Evolutionary conservation across 139 green algal genomes (phyloP), one percentile per base, ranked within the genome.

Genomic region (Micractinium conductrix): DNA sequence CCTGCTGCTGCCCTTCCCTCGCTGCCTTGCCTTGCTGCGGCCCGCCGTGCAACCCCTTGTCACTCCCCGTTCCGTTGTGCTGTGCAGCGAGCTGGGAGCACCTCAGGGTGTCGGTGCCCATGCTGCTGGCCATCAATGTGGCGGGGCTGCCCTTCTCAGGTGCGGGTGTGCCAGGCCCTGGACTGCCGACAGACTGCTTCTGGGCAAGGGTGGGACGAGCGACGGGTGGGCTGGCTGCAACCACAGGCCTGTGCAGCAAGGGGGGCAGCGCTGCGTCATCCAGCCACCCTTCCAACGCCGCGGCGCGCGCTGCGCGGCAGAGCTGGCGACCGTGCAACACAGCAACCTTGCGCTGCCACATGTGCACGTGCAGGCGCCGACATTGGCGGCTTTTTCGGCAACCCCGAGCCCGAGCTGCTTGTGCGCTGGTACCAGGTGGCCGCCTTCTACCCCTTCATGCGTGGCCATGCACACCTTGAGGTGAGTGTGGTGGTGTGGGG

Each of bases 321-420:
- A n/a, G n/a, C n/a, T n/a, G n/a, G n/a, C n/a, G n/a, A n/a, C n/a
- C n/a, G n/a, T n/a, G n/a, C n/a, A n/a, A n/a, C n/a, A n/a, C n/a
- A n/a, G n/a, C n/a, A n/a, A n/a, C n/a, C n/a, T n/a, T n/a, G n/a
- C n/a, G n/a, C n/a, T n/a, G n/a, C n/a, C 53, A 28, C 12, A 33
- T 81, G 35, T 75, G 38, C 26, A 16, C 37, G 42, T 42, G 43
- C 85, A 90, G 93, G 97, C 3, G 97, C 97, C 8, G 97, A 99
- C 79, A 95, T 99, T 45, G 97, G 96, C 33, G 97, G 97, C 24
- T 99, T 99, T 89, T 99, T 99, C 80, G 96, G 96, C 80, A 99
- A 99, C 91, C 96, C 97, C 4, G 93, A 98, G 58, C 67, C 92
- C 3, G 96, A 99, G 91, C 95, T 99, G 33, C 78, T 98, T n/a